Conservation (phyloP, 202 grass and related monocot genomes). For the Dendrocalamus latiflorus region DNA sequence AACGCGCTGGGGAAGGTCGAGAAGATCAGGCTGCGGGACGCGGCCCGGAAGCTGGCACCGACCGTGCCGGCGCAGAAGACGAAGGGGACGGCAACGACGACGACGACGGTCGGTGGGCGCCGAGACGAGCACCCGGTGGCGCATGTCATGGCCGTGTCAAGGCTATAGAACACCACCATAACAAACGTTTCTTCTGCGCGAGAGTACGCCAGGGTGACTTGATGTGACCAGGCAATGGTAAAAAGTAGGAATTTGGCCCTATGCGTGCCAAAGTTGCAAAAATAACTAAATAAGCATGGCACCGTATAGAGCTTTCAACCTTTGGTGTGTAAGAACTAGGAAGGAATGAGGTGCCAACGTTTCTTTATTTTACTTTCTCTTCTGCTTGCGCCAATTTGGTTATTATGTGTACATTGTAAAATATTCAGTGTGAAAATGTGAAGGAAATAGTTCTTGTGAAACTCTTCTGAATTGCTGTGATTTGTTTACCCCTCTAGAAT, state of each 20-base stretch:
- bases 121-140: constrained; percentile 26
- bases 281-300: constrained; percentile 22
- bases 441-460: background rate
- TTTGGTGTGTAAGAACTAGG: background rate
- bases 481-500: background rate
- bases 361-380: too few relatives aligned
- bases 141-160: constrained; percentile 46
- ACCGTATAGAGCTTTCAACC: background rate
- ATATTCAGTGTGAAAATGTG: background rate
- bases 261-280: background rate
- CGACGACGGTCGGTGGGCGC: constrained; percentile 1
- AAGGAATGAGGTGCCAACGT: background rate
- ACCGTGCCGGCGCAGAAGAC: constrained; percentile 14
- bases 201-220: background rate
- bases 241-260: too few relatives aligned
- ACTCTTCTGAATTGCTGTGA: background rate
- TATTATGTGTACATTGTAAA: too few relatives aligned
- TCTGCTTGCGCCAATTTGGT: too few relatives aligned
- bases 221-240: background rate
- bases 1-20: constrained; percentile 57
- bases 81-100: constrained; percentile 12
- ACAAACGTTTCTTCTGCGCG: background rate
- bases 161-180: constrained; percentile 14
- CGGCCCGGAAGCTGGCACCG: constrained; percentile 11
- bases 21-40: constrained; percentile 50